A percentile compares a stretch with the other conserved stretches of the same genome.
Conservation (phyloP, 192 early-diverging fungal genomes). For the Coemansia sp. region DNA sequence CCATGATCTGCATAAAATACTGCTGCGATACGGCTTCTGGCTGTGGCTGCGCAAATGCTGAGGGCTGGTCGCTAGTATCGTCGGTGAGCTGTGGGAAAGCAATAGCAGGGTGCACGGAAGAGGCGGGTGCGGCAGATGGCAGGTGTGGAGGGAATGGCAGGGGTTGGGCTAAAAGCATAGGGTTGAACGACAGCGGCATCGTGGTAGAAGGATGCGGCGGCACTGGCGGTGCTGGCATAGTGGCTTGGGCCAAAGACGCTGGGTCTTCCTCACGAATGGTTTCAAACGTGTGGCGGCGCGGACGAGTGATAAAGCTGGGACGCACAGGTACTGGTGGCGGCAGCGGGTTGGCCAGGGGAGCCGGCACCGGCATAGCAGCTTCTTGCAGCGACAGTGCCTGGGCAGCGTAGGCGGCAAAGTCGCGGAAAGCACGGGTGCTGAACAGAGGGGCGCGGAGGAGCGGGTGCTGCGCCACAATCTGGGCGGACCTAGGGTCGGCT, state of each 20-base stretch:
- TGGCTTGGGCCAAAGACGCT: slow-evolving; percentile 16
- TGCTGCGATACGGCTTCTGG: slow-evolving; percentile 31
- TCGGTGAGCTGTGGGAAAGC: slow-evolving; percentile 45
- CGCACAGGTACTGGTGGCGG: slow-evolving; percentile 9
- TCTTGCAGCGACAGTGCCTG: slow-evolving; percentile 50
- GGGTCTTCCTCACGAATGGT: slow-evolving; percentile 46
- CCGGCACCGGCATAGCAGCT: slow-evolving; percentile 7
- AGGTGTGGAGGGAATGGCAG: slow-evolving; percentile 40
- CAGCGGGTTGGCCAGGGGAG: no score
- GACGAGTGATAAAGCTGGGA: not conserved
- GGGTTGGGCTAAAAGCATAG: slow-evolving; percentile 42
- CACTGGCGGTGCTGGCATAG: slow-evolving; percentile 1
- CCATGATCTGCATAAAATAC: slow-evolving; percentile 49
- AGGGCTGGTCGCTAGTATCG: not conserved
- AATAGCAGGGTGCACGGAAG: slow-evolving; percentile 4
- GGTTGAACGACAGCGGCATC: slow-evolving; percentile 21
- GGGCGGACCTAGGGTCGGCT: slow-evolving; percentile 31
- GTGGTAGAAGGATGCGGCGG: slow-evolving; percentile 4
- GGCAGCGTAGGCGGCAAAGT: slow-evolving; percentile 39
- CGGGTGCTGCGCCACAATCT: slow-evolving; percentile 31
- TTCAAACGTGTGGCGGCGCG: slow-evolving; percentile 40
- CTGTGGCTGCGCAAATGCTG: not conserved
- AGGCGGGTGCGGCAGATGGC: not conserved
- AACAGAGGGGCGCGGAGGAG: slow-evolving; percentile 45
- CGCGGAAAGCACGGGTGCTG: slow-evolving; percentile 46